These are phyloP conservation scores for Suhomyces tanzawaensis DNA, from an alignment of 805 yeast species.

Conservation along the genomic window DNA sequence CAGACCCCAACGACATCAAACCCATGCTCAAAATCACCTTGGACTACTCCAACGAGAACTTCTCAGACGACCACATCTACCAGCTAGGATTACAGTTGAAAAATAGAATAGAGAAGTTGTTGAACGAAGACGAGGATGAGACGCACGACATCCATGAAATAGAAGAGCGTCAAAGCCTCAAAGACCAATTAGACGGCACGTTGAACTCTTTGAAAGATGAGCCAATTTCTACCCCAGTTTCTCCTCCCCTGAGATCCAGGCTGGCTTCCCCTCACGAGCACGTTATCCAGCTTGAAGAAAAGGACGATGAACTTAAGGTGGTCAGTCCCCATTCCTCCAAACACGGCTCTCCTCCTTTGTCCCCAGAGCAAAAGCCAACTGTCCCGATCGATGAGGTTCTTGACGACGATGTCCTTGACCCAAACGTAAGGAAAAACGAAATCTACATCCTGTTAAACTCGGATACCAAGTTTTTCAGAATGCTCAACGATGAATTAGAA, in stretches of 20 bases:
- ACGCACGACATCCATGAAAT: slow-evolving; percentile 5
- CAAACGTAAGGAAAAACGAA: slow-evolving; percentile 23
- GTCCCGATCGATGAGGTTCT: slow-evolving; percentile 5
- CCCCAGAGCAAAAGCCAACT: neutral
- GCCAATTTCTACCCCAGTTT: neutral
- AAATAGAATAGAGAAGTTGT: slow-evolving; percentile 22
- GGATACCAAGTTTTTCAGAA: slow-evolving; percentile 59
- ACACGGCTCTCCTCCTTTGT: slow-evolving; percentile 8
- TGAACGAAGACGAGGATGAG: slow-evolving; percentile 21
- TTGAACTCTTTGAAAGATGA: neutral
- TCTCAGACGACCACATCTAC: slow-evolving; percentile 33
- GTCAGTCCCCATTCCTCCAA: slow-evolving; percentile 25
- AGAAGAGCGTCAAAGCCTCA: slow-evolving; percentile 1
- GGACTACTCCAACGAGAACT: slow-evolving; percentile 27
- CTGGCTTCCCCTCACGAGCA: slow-evolving; percentile 7
- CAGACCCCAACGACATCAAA: slow-evolving; percentile 20
- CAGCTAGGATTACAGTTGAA: slow-evolving; percentile 29
- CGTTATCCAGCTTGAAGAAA: slow-evolving; percentile 29
- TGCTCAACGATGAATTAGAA: slow-evolving; percentile 53
- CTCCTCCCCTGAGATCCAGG: neutral
- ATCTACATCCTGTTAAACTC: slow-evolving; percentile 47
- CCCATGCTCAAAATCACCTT: slow-evolving; percentile 40
- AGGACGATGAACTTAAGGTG: slow-evolving; percentile 25
- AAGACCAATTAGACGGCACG: neutral
- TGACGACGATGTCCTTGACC: slow-evolving; percentile 4